Evolutionary conservation across 805 yeast genomes (phyloP).

Genomic region (Candida sanyiensis): DNA sequence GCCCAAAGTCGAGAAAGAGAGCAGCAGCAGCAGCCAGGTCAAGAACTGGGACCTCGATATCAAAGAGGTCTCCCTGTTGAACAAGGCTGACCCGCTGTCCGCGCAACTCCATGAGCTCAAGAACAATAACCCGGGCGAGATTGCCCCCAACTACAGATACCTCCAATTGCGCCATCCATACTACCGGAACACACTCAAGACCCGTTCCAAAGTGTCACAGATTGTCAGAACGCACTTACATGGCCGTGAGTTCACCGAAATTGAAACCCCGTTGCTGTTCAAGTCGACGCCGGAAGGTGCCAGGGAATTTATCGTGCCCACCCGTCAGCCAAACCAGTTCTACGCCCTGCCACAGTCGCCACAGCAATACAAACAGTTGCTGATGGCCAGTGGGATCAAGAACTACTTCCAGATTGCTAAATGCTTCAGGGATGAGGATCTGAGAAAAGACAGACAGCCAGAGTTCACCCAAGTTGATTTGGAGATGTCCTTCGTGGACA

Average conservation of each 20-base stretch:
- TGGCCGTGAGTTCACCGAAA: constrained; percentile 54
- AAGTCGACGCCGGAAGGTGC: constrained; percentile 99
- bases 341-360: constrained; percentile 98
- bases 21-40: neutral
- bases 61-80: constrained; percentile 47
- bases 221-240: constrained; percentile 40
- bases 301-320: constrained; percentile 90
- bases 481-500: constrained; percentile 81
- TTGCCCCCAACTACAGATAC: constrained; percentile 78
- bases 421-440: constrained; percentile 95
- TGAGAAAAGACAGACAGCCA: constrained; percentile 92
- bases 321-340: constrained; percentile 54
- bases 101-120: constrained; percentile 62
- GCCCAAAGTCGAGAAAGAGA: constrained; percentile 26
- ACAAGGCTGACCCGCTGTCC: constrained; percentile 56
- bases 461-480: constrained; percentile 97
- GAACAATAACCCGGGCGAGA: constrained; percentile 41
- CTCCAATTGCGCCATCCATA: constrained; percentile 64
- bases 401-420: constrained; percentile 86
- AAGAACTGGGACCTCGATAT: constrained; percentile 54
- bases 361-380: constrained; percentile 90
- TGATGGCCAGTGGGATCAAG: constrained; percentile 90
- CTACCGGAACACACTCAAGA: constrained; percentile 50
- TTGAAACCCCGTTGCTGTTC: constrained; percentile 90
- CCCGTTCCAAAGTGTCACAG: constrained; percentile 51